Evolutionary conservation across 2,329 filamentous ascomycete species (phyloP), one percentile per base, ranked within the genome.

Genomic region (Cadophora malorum): DNA sequence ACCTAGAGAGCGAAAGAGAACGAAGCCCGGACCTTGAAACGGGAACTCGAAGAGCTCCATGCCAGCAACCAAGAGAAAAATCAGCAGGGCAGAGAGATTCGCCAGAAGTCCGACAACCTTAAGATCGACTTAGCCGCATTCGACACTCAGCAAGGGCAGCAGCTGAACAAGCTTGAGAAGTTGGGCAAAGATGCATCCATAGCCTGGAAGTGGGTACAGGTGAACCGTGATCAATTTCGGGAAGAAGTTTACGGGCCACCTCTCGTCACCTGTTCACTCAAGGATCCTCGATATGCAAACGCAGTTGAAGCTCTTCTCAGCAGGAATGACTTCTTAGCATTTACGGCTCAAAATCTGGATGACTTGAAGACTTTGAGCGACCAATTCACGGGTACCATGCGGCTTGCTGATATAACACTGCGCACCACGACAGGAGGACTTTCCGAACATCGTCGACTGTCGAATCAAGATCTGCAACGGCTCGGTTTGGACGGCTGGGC

Each of bases 171-270:
- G 71, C 84, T 99, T 65, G 83, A 82, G 63, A 83, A 77, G 6
- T 19, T 85, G 0, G 91, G 90, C 12, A 77, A 77, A 0, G 91
- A 97, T 66, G 88, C 91, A 2, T 85, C 86, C 12, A 82, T 77
- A 71, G 93, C 90, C 1, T 97, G 93, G 89, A 84, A 89, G 52
- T 99, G 95, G 94, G 85, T 98, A 63, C 86, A 92, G 75, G 79
- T 88, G 2, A 88, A 99, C 76, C 85, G 85, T 68, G 77, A 84
- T 59, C 76, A 80, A 53, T 90, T 92, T 70, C 83, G 87, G 71
- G 83, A 86, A 41, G 80, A 85, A 47, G 85, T 92, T n/a, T 89
- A 85, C 74, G 89, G 88, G 0, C 90, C 90, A 21, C 85, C 90
- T 0, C 81, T 91, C 25, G 78, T 92, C 41, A 85, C 85, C 62